These are phyloP conservation scores for Phaffomyces opuntiae DNA, from an alignment of 805 yeast genomes.

Conservation along the genomic window DNA sequence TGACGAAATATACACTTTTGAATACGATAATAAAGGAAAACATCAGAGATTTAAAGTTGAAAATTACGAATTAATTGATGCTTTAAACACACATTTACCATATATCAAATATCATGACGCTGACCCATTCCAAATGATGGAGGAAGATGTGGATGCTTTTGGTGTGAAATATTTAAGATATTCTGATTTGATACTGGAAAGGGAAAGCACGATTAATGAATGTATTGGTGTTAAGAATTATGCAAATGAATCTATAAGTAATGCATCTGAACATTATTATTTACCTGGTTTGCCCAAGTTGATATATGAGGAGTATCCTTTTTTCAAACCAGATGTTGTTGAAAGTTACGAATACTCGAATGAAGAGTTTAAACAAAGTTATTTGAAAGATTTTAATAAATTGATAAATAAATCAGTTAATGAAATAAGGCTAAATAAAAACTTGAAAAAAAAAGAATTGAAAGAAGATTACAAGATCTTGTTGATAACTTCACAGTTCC, in stretches of 20 bases:
- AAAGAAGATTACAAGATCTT: no score
- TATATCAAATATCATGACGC: conserved; percentile 17
- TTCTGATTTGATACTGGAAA: conserved; percentile 16
- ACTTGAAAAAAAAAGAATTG: no score
- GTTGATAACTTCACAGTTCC: not conserved
- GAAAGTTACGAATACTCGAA: conserved; percentile 13
- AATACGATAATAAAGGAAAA: conserved; percentile 3
- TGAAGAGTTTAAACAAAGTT: conserved; percentile 9
- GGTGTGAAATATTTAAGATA: conserved; percentile 6
- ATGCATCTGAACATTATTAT: conserved; percentile 14
- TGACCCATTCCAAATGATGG: conserved; percentile 16
- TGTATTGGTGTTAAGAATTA: conserved; percentile 15
- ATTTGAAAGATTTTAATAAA: conserved; percentile 11
- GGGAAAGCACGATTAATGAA: conserved; percentile 17
- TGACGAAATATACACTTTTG: no score
- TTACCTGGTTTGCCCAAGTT: conserved; percentile 19
- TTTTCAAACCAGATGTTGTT: conserved; percentile 14
- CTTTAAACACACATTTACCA: conserved; percentile 17
- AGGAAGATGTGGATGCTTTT: conserved; percentile 5
- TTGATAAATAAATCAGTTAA: not conserved
- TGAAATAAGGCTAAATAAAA: not conserved
- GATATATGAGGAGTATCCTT: conserved; percentile 21
- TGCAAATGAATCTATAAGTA: conserved; percentile 4
- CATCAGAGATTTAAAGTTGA: not conserved
- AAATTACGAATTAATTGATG: conserved; percentile 1